Conservation (phyloP, 1,284 basidiomycete genomes). For the Ustilago trichophora region DNA sequence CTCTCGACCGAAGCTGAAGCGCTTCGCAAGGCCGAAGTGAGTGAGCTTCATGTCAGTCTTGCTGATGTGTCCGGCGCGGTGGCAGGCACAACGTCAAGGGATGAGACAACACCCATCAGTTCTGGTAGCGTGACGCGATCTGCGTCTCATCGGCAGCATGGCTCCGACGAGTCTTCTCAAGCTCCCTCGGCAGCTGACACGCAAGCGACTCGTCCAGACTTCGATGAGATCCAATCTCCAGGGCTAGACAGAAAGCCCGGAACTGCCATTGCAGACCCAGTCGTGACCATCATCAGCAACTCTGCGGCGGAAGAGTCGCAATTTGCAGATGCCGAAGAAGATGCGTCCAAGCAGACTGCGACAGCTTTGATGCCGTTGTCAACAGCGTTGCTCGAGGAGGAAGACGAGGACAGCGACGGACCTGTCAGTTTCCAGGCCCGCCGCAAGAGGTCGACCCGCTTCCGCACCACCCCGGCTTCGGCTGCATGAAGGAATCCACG, state of each 20-base stretch:
- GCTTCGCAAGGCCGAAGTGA: constrained; percentile 31
- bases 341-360: constrained; percentile 2
- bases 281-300: neutral
- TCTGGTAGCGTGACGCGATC: constrained; percentile 29
- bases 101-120: constrained; percentile 17
- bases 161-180: constrained; percentile 20
- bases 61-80: neutral
- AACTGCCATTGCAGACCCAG: neutral
- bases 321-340: constrained; percentile 47
- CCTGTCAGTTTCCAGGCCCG: constrained; percentile 41
- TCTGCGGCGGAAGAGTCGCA: constrained; percentile 44
- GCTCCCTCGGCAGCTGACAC: constrained; percentile 21
- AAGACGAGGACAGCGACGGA: constrained; percentile 45
- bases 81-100: neutral
- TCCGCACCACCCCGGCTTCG: constrained; percentile 15
- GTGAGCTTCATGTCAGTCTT: constrained; percentile 4
- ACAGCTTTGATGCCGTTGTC: neutral
- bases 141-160: constrained; percentile 25
- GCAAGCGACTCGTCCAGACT: constrained; percentile 16
- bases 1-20: constrained; percentile 35
- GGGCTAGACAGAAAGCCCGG: neutral
- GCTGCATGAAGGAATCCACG: too few relatives aligned
- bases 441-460: constrained; percentile 37
- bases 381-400: constrained; percentile 1
- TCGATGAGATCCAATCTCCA: neutral